These are phyloP conservation scores for Lactifluus hygrophoroides DNA, from an alignment of 768 basidiomycete species.

Conservation along the genomic window DNA sequence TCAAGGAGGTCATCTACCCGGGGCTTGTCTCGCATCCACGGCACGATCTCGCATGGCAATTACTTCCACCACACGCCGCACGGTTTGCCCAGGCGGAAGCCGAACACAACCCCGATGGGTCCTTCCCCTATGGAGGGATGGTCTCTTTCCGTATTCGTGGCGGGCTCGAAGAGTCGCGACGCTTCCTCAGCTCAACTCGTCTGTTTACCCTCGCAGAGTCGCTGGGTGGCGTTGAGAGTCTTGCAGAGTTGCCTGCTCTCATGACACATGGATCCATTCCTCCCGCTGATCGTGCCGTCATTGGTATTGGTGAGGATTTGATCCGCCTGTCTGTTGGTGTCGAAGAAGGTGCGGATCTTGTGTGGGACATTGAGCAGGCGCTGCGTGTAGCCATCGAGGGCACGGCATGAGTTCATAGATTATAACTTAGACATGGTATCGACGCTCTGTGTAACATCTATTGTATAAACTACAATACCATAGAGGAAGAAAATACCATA, in stretches of 20 bases:
- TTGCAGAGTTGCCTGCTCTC: conserved; percentile 76
- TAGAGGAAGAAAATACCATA: conserved; percentile 6
- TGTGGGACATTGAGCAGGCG: conserved; percentile 62
- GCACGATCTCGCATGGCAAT: conserved; percentile 52
- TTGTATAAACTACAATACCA: background rate
- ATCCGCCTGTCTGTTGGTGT: conserved; percentile 80
- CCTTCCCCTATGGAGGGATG: conserved; percentile 90
- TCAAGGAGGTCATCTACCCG: conserved; percentile 83
- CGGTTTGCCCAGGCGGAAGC: conserved; percentile 44
- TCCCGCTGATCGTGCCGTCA: conserved; percentile 47
- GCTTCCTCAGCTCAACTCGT: conserved; percentile 54
- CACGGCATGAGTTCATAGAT: background rate
- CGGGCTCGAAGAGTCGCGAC: conserved; percentile 47
- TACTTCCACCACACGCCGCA: conserved; percentile 61
- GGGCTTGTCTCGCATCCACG: conserved; percentile 63
- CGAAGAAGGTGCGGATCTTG: conserved; percentile 79
- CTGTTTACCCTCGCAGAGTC: conserved; percentile 82
- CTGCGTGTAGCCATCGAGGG: conserved; percentile 35
- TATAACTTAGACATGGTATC: background rate
- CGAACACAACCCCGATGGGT: conserved; percentile 30
- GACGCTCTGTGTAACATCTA: background rate
- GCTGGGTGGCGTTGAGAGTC: conserved; percentile 85
- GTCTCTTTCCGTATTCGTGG: conserved; percentile 59
- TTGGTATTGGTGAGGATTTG: conserved; percentile 75
- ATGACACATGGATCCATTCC: conserved; percentile 88